Evolutionary conservation across 2,329 filamentous ascomycete species (phyloP), one percentile per base, ranked within the genome.

Genomic region (Hypoxylon sp.): DNA sequence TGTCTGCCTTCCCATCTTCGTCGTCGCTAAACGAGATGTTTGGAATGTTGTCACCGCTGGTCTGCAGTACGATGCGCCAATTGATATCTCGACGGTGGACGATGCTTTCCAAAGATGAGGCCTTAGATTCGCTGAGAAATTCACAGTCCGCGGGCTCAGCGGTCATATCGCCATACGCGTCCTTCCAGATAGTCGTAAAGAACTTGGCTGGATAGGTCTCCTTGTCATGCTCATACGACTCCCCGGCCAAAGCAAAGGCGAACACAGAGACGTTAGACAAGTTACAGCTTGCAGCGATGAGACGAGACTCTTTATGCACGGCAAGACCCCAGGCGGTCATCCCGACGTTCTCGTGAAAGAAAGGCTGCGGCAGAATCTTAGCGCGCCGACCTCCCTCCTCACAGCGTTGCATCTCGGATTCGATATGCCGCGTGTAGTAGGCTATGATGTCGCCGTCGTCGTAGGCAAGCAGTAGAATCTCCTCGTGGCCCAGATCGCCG

Each of bases 271-370:
- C 67, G 15, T 68, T 60, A 13, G 71, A 71, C 1, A 81, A 83
- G 71, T 99, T 99, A 0, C 90, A 87, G 66, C 90, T 91, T 33
- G 96, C 88, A 0, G 94, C 95, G 61, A 99, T 89, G 60, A 97
- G 78, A 0, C 93, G 86, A n/a, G 91, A 91, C 61, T 87, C 78
- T 60, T 85, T 82, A 72, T 98, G 94, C 9, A 97, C 82, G 6
- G 92, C 89, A 43, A 97, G 75, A 0, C 94, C 95, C 95, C 95
- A 99, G 2, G 93, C 94, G 58, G 91, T 94, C 20, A 76, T 77
- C 1, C 85, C 84, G 2, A 97, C 92, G 70, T 90, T 92, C 31
- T 89, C 84, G 56, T 86, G 84, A 55, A 97, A 90, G 69, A 96
- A 90, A 71, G 70, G 54, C 69, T 66, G 35, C 23, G 61, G 61